Evolutionary conservation across 2,329 filamentous ascomycete species (phyloP), one percentile per base, ranked within the genome.

Genomic region (Zalaria sp.): DNA sequence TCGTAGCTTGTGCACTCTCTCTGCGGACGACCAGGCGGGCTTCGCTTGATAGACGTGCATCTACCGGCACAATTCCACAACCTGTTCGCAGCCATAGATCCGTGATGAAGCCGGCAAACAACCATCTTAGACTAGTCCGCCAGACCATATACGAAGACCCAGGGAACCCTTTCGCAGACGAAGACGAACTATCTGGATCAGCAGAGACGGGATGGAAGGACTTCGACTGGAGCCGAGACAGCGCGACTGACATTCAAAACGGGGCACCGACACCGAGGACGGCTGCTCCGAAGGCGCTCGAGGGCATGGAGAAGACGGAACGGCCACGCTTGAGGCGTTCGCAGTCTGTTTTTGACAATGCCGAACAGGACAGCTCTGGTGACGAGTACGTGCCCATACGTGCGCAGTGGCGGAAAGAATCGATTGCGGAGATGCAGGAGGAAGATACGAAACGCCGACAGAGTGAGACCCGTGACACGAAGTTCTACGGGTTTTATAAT

Each of bases 401-500:
- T 31, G 35, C 40, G 26, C 6, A 38, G 5, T 42, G 40, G 40
- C 10, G 40, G 35, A 31, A 35, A 35, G 41, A 27, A 7, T 39
- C 41, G 9, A 39, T 35, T 4, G 27, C 26, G 5, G 36, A 32
- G 34, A 38, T 25, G 37, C 37, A 25, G 10, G 11, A 9, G 18
- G 9, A 8, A 8, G 11, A 28, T 6, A 7, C 11, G 11, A 31
- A 40, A 25, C 25, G 10, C 10, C 25, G 34, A 10, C 4, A 32
- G 27, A 27, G 35, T 7, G 29, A 40, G 34, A 32, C 26, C 3
- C 28, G 41, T 25, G 27, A 39, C 31, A 39, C 42, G 31, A 34
- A 29, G 10, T 43, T 43, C 38, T 43, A 43, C 27, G 26, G 34
- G 29, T 43, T 43, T 28, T 43, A 43, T 34, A 38, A 43, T 34